Percentiles rank a stretch among this genome's conserved stretches.
phyloP scores from a whole-genome alignment of 208 protist genomes.

The Leishmania lainsoni region DNA sequence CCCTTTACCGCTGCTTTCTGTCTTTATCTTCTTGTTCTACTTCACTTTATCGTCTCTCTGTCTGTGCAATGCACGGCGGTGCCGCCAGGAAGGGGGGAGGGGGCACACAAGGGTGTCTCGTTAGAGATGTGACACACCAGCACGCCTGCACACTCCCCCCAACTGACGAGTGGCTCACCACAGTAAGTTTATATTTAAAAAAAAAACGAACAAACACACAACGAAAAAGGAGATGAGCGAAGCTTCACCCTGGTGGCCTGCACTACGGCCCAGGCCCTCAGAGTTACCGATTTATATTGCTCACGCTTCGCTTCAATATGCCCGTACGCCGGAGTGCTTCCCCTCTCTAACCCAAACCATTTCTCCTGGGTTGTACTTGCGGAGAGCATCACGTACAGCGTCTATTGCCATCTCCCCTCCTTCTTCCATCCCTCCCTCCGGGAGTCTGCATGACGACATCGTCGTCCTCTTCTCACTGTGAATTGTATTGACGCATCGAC shows the following conservation, averaged over 20 bases:
- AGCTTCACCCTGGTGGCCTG: background rate
- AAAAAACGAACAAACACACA: background rate
- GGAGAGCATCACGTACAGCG: background rate
- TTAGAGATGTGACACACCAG: background rate
- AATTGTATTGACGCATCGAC: background rate
- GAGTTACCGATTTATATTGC: background rate
- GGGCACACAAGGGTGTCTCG: too few relatives aligned
- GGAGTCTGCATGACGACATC: background rate
- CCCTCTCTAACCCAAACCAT: background rate
- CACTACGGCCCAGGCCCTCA: background rate
- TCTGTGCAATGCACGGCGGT: background rate
- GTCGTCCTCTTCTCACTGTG: background rate
- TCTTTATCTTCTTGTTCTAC: background rate
- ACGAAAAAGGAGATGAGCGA: background rate
- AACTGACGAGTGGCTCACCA: background rate
- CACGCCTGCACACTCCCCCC: background rate
- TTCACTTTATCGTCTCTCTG: background rate
- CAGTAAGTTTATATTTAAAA: background rate
- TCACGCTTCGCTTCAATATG: background rate
- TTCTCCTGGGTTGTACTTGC: background rate
- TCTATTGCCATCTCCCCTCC: background rate
- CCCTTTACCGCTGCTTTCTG: background rate
- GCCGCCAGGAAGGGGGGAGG: background rate
- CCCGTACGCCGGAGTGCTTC: background rate
- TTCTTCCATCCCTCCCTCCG: background rate